Evolutionary conservation across 208 protist species (phyloP).

Genomic region (Trichomonas gallinae): DNA sequence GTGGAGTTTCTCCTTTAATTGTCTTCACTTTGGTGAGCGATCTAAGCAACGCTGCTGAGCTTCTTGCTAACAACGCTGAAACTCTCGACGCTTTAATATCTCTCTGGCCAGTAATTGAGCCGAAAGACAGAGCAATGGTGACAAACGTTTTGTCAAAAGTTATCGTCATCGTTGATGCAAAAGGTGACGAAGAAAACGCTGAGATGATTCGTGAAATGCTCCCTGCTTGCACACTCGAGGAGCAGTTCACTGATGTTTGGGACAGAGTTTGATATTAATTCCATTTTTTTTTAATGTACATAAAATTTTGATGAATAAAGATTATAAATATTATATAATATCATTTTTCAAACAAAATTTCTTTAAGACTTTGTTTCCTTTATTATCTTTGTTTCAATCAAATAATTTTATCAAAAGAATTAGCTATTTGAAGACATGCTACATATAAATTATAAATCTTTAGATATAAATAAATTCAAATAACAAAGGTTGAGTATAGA

Average conservation of each 20-base stretch:
- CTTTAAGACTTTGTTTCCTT: too few relatives aligned
- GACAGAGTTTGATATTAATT: not conserved
- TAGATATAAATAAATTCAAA: too few relatives aligned
- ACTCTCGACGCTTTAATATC: not conserved
- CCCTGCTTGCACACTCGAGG: not conserved
- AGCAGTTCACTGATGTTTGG: not conserved
- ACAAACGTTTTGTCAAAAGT: not conserved
- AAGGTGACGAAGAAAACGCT: not conserved
- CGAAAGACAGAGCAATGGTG: not conserved
- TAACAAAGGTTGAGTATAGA: too few relatives aligned
- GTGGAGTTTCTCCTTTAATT: not conserved
- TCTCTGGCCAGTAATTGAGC: not conserved
- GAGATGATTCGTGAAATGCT: not conserved
- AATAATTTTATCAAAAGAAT: too few relatives aligned
- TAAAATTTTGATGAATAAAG: not conserved
- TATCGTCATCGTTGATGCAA: not conserved
- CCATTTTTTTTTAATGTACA: not conserved
- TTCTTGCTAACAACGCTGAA: not conserved
- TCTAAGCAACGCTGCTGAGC: not conserved
- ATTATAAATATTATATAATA: too few relatives aligned
- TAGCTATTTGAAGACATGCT: too few relatives aligned
- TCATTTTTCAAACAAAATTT: too few relatives aligned
- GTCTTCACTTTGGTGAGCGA: not conserved
- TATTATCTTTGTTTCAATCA: too few relatives aligned
- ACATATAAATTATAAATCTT: too few relatives aligned